Base-by-base conservation (phyloP, 2,329 filamentous ascomycete species). In the Cladosporium oxysporum region DNA sequence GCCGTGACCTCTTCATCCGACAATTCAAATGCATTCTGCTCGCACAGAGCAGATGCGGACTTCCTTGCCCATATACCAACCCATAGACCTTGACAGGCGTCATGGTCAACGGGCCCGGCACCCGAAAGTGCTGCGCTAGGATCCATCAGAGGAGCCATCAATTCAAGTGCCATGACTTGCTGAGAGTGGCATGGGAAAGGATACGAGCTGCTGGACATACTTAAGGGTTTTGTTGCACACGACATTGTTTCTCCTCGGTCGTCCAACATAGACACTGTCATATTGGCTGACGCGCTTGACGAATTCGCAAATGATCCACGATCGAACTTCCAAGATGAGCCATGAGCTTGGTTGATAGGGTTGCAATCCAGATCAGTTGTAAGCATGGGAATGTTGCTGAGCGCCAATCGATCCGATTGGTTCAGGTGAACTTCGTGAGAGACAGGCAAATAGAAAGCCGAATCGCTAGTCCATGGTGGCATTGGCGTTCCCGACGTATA, bases 361-460 rank as follows among this genome's bases (percentile, higher is more conserved):
- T 58, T 11, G 14, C 55, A 58, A n/a, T 58, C 14, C 31, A 58
- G 8, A 8, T 21, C 21, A 3, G n/a, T 16, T 7, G 16, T 18
- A 41, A 58, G 18, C 5, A 31, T 8, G 8, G 33, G 11, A 5
- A 41, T 3, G 14, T 58, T 12, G 31, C 41, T 21, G 33, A 58
- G n/a, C 10, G 41, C 4, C n/a, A 58, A 6, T 21, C 35, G n/a
- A 23, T 58, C 55, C 12, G 55, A 58, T 10, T 26, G 3, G 14
- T 58, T 58, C 31, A 58, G 14, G 11, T 35, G 29, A 12, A 10
- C n/a, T 11, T 18, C 29, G 31, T 37, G 8, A 12, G 69, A 67
- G 47, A 84, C 79, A 0, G 84, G 83, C 0, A 86, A 66, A 53
- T 87, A 88, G 11, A 80, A 83, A 14, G 77, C 79, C 0, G 77